Conservation (phyloP, 2,329 filamentous ascomycete species). For the Ilyonectria robusta region DNA sequence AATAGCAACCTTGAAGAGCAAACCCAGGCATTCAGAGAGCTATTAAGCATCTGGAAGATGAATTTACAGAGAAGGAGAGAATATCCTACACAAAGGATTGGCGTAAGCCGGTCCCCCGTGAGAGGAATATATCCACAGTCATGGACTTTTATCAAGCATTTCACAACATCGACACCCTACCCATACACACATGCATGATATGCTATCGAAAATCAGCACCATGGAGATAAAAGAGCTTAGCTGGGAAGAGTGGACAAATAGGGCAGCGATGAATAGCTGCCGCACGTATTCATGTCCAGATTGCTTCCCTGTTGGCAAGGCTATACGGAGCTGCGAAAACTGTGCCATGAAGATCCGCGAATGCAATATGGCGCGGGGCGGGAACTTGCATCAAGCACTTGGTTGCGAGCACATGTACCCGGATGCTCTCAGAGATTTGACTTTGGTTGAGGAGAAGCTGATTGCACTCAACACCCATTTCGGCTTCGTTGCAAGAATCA, state of each 20-base stretch:
- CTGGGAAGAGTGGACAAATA: slow-evolving; percentile 3
- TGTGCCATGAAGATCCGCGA: slow-evolving; percentile 9
- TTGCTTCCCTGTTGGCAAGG: background rate
- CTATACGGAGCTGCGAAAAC: background rate
- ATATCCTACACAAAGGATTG: background rate
- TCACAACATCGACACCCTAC: slow-evolving; percentile 5
- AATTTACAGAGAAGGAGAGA: background rate
- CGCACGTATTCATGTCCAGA: slow-evolving; percentile 1
- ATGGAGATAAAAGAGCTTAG: background rate
- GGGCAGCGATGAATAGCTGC: background rate
- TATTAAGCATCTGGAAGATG: background rate
- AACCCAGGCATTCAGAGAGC: background rate
- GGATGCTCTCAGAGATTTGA: slow-evolving; percentile 13
- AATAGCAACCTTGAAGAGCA: background rate
- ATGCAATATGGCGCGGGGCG: background rate
- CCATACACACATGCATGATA: slow-evolving; percentile 8
- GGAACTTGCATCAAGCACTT: slow-evolving; percentile 9
- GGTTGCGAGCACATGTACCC: too few relatives aligned
- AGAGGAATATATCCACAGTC: slow-evolving; percentile 11
- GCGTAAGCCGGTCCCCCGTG: slow-evolving; percentile 5
- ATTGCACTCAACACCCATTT: slow-evolving; percentile 14
- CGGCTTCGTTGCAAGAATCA: slow-evolving; percentile 3
- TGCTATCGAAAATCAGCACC: slow-evolving; percentile 20
- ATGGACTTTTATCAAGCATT: background rate
- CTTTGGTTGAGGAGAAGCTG: slow-evolving; percentile 17